Evolutionary conservation across 495 filamentous ascomycete genomes (phyloP).

Genomic region (Penicillium samsonianum): DNA sequence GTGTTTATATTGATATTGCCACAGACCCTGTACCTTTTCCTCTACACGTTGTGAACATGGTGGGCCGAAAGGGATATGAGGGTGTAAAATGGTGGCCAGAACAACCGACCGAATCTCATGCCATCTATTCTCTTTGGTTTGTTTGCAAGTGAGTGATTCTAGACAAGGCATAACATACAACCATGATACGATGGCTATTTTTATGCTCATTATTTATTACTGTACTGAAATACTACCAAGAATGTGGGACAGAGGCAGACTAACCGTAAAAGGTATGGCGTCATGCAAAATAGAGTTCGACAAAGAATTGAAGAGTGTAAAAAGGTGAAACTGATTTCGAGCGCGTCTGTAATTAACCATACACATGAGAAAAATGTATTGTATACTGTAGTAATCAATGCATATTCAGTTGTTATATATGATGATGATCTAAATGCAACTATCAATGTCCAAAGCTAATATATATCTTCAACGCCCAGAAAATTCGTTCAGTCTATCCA

Average conservation of each 20-base stretch:
- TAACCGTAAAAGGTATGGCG: constrained; percentile 17
- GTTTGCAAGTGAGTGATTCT: constrained; percentile 13
- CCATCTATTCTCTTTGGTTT: constrained; percentile 2
- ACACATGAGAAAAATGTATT: too few relatives aligned
- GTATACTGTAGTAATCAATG: too few relatives aligned
- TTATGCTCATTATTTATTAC: constrained; percentile 16
- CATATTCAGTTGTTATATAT: too few relatives aligned
- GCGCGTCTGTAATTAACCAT: constrained; percentile 6
- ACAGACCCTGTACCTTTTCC: too few relatives aligned
- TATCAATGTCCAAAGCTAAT: too few relatives aligned
- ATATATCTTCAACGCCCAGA: too few relatives aligned
- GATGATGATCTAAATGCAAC: too few relatives aligned
- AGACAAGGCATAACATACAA: constrained; percentile 9
- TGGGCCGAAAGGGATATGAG: too few relatives aligned
- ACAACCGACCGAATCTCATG: neutral
- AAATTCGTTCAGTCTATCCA: too few relatives aligned
- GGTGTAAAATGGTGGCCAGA: too few relatives aligned
- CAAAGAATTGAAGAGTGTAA: constrained; percentile 17
- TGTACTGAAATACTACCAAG: constrained; percentile 13
- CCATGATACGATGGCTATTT: constrained; percentile 15
- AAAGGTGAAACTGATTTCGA: constrained; percentile 26
- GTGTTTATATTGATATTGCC: too few relatives aligned
- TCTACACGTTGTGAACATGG: too few relatives aligned
- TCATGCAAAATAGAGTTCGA: constrained; percentile 17
- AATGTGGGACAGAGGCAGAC: constrained; percentile 16